Evolutionary conservation across 2,329 filamentous ascomycete species (phyloP), one percentile per base, ranked within the genome.

Genomic region (Aspergillus sp.): DNA sequence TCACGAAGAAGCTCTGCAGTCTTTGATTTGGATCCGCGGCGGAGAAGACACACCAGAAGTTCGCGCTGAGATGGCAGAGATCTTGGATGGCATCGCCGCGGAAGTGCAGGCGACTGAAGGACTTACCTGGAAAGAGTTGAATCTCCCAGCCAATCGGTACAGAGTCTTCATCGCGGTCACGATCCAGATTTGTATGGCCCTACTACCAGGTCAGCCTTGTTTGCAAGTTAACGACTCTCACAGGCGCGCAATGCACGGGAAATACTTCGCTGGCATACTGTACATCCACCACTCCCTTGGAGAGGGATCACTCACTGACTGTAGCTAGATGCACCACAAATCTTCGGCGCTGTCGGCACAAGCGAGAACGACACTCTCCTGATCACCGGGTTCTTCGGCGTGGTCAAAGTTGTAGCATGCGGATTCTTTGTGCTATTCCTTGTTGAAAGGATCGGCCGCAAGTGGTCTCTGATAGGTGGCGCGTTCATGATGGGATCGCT

Each of bases 381-480:
- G 7, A 76, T 85, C 72, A 59, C 71, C 1, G 82, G 82, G 4
- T 81, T 85, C 64, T 85, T 85, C 47, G 82, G 83, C 4, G 76
- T 83, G 1, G 79, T 83, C 59, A 85, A 85, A 65, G 79, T 84
- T 43, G 70, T 83, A 1, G 79, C 81, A 1, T 82, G 80, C 55
- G 64, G 76, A 2, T 78, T 78, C 62, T 84, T 83, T 69, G 73
- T 83, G 1, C 68, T 84, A 23, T 83, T 80, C 70, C 75, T 84
- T 9, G 80, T 84, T 7, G 83, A 84, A 64, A 74, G 77, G 17
- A 75, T 85, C 52, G 82, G 82, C 7, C 81, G 83, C 19, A 77
- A 79, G 46, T 78, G 78, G n/a, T 80, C 81, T 0, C 76, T 85
- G 1, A 75, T 83, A 7, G 70, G 72, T 4, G 82, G 82, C 1